Conservation (phyloP, 192 early-diverging fungal genomes). For the Phycomyces blakesleeanus region DNA sequence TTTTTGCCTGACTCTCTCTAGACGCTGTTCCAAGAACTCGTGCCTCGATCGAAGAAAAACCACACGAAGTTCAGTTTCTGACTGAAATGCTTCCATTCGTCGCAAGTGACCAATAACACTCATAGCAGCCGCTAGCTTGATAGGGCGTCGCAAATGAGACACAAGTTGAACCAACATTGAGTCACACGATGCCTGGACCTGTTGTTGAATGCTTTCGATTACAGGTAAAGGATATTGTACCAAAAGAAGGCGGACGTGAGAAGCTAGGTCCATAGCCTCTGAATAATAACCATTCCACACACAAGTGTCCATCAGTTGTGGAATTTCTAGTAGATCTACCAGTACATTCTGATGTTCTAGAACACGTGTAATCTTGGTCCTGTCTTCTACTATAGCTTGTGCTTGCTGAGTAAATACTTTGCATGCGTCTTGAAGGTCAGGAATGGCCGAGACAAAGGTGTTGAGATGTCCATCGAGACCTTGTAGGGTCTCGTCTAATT, state of each 20-base stretch:
- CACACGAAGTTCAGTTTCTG: constrained; percentile 65
- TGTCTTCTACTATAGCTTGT: constrained; percentile 20
- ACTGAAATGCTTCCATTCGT: constrained; percentile 59
- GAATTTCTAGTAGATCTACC: constrained; percentile 73
- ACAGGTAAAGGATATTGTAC: constrained; percentile 53
- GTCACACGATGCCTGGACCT: constrained; percentile 57
- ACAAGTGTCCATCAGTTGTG: constrained; percentile 76
- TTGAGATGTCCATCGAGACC: constrained; percentile 44
- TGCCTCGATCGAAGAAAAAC: constrained; percentile 72
- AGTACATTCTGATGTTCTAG: constrained; percentile 53
- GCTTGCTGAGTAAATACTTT: constrained; percentile 36
- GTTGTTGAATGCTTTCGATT: constrained; percentile 55
- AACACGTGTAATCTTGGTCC: constrained; percentile 43
- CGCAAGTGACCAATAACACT: constrained; percentile 76
- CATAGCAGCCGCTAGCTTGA: constrained; percentile 73
- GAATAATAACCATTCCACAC: constrained; percentile 78
- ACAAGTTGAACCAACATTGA: constrained; percentile 72
- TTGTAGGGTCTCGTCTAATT: constrained; percentile 47
- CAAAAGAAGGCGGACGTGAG: constrained; percentile 57
- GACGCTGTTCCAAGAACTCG: constrained; percentile 50
- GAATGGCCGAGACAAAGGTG: constrained; percentile 42
- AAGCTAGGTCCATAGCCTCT: constrained; percentile 77
- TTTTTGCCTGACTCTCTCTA: constrained; percentile 44
- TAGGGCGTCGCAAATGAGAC: constrained; percentile 59
- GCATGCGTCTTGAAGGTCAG: constrained; percentile 45